These are phyloP conservation scores for Brassica nigra DNA, from an alignment of 345 rosid species.

Conservation along the genomic window DNA sequence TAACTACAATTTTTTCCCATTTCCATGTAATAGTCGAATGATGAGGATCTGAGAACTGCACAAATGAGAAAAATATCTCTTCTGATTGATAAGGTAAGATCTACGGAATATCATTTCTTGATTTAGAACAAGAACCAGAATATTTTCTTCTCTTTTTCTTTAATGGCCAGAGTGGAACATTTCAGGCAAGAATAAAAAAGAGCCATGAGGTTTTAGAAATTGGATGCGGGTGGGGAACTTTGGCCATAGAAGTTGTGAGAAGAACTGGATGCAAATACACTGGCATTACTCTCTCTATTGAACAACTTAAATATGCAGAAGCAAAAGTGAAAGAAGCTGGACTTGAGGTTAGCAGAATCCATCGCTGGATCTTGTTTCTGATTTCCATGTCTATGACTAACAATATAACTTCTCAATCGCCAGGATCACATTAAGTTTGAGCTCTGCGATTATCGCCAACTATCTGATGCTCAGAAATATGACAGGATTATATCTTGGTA, in stretches of 20 bases:
- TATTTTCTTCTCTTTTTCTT: slow-evolving; percentile 3
- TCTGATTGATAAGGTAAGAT: slow-evolving; percentile 66
- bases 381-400: not conserved
- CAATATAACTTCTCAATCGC: not conserved
- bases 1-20: not conserved
- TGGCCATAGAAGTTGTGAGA: slow-evolving; percentile 81
- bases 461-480: slow-evolving; percentile 52
- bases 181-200: slow-evolving; percentile 60
- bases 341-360: slow-evolving; percentile 56
- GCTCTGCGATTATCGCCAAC: slow-evolving; percentile 72
- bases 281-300: slow-evolving; percentile 72
- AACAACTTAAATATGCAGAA: slow-evolving; percentile 73
- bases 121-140: not conserved
- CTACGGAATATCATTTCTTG: not conserved
- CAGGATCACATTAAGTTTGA: slow-evolving; percentile 62
- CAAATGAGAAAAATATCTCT: slow-evolving; percentile 72
- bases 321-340: slow-evolving; percentile 77
- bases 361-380: not conserved
- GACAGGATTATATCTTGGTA: slow-evolving; percentile 85
- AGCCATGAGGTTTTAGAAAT: slow-evolving; percentile 75
- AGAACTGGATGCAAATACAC: slow-evolving; percentile 86
- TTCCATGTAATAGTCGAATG: slow-evolving; percentile 39
- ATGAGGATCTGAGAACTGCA: slow-evolving; percentile 67
- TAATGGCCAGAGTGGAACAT: not conserved
- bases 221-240: slow-evolving; percentile 93